phyloP scores from a whole-genome alignment of 805 yeast genomes.

The Schizosaccharomyces japonicus region DNA sequence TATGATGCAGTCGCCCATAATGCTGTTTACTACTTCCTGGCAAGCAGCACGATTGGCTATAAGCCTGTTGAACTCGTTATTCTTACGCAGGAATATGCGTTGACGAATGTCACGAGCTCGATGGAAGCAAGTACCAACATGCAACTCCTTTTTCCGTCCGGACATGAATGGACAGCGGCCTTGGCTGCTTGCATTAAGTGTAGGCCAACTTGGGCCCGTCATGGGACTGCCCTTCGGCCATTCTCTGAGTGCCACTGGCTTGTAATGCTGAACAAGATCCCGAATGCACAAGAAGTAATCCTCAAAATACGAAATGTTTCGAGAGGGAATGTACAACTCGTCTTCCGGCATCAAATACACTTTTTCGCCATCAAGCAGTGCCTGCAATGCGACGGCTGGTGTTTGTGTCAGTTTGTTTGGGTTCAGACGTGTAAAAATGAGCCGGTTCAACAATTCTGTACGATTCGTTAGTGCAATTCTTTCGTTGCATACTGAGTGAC shows the following conservation, averaged over 20 bases:
- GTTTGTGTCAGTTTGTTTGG: slow-evolving; percentile 19
- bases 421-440: not conserved
- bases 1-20: not conserved
- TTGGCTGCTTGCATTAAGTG: not conserved
- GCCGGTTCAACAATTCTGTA: not conserved
- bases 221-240: slow-evolving; percentile 28
- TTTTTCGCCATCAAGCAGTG: slow-evolving; percentile 57
- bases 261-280: slow-evolving; percentile 51
- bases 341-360: slow-evolving; percentile 69
- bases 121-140: not conserved
- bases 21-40: not conserved
- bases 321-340: slow-evolving; percentile 64
- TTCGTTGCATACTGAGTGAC: too few species aligned
- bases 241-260: slow-evolving; percentile 66
- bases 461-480: not conserved
- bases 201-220: not conserved
- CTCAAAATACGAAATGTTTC: slow-evolving; percentile 61
- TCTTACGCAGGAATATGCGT: not conserved
- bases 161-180: slow-evolving; percentile 4
- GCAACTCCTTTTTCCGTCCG: not conserved
- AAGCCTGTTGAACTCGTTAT: not conserved
- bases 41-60: not conserved
- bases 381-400: not conserved
- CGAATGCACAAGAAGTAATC: slow-evolving; percentile 53
- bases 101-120: not conserved